A percentile compares a stretch with the other conserved stretches of the same genome.
Conservation (phyloP, 1,139 yeast species). For the Lodderomyces orthopsilosis region DNA sequence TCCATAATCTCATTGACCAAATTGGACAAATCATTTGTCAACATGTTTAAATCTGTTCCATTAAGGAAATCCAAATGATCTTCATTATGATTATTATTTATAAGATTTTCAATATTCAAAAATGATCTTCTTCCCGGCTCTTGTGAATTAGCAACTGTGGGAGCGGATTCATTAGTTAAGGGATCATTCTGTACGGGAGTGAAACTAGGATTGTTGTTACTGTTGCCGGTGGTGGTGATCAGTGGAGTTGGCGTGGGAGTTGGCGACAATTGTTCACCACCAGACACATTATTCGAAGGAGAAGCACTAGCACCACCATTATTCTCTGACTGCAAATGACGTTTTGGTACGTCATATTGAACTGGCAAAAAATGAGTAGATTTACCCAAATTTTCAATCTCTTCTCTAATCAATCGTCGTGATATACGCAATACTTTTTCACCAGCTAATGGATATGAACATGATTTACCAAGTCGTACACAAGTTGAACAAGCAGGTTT, state of each 20-base stretch:
- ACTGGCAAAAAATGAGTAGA: conserved; percentile 14
- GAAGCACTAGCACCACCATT: not conserved
- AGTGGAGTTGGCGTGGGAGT: not conserved
- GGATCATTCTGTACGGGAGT: not conserved
- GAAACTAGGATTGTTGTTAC: not conserved
- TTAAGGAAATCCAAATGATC: conserved; percentile 12
- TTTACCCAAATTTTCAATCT: conserved; percentile 12
- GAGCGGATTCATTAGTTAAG: not conserved
- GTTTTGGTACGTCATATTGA: conserved; percentile 13
- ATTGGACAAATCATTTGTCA: conserved; percentile 32
- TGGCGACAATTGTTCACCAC: not conserved
- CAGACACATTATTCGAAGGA: not conserved
- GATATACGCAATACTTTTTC: conserved; percentile 19
- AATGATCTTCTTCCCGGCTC: conserved; percentile 4
- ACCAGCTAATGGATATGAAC: conserved; percentile 23
- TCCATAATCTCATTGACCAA: conserved; percentile 30
- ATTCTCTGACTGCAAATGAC: conserved; percentile 2
- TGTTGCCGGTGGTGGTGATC: not conserved
- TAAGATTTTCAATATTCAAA: conserved; percentile 12
- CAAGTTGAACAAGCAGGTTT: conserved; percentile 48
- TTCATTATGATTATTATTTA: conserved; percentile 7
- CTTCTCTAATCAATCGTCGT: conserved; percentile 13
- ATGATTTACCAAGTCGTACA: conserved; percentile 20
- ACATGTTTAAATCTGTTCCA: conserved; percentile 22
- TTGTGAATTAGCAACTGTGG: not conserved